Conservation (phyloP, 495 filamentous ascomycete species). For the Hypoxylon cercidicola region DNA sequence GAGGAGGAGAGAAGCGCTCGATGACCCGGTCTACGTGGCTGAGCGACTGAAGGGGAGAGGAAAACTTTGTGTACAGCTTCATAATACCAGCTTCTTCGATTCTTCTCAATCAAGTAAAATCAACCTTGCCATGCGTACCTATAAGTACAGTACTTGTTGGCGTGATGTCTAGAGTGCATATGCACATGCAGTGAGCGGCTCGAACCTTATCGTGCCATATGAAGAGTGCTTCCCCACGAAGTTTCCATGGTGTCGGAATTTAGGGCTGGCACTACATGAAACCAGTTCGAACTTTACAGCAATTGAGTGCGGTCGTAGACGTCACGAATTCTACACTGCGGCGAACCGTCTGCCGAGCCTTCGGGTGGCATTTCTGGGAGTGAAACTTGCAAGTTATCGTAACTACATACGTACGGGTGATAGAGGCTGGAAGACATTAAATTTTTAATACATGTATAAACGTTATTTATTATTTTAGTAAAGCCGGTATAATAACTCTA, state of each 20-base stretch:
- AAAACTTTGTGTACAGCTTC: constrained; percentile 44
- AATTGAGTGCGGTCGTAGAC: background rate
- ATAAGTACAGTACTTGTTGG: background rate
- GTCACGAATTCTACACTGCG: constrained; percentile 4
- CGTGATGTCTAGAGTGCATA: background rate
- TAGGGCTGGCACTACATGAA: background rate
- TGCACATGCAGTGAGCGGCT: constrained; percentile 5
- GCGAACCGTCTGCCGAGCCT: background rate
- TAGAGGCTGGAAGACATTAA: too few species aligned
- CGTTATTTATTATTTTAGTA: too few species aligned
- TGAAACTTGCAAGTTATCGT: too few species aligned
- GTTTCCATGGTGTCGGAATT: constrained; percentile 8
- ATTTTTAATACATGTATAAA: too few species aligned
- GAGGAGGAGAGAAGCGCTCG: constrained; percentile 2
- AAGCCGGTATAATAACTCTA: too few species aligned
- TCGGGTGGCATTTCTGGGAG: too few species aligned
- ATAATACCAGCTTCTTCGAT: constrained; percentile 45
- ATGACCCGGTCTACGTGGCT: constrained; percentile 21
- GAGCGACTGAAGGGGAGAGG: constrained; percentile 12
- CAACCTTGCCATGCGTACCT: constrained; percentile 2
- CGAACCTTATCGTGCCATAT: constrained; percentile 18
- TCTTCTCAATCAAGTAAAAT: constrained; percentile 31
- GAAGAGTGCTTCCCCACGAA: background rate
- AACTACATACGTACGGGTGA: too few species aligned
- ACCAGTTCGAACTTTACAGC: background rate